Conservation (phyloP, 257 asterid genomes). For the Hygrophila difformis region DNA sequence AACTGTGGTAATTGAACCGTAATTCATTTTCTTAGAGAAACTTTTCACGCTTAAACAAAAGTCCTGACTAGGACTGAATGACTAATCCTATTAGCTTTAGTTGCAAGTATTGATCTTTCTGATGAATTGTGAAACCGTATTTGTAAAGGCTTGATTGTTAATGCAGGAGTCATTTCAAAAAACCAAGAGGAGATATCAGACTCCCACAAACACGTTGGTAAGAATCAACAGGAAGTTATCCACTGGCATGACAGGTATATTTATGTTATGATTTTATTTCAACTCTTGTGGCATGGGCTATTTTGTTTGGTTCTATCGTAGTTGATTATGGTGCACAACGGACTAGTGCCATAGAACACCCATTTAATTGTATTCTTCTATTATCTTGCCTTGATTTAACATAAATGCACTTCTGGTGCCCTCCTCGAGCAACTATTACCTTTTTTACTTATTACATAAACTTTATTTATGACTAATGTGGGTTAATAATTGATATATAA, state of each 20-base stretch:
- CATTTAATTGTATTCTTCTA: too few species aligned
- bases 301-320: constrained; percentile 20
- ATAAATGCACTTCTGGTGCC: too few species aligned
- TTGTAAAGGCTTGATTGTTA: constrained; percentile 36
- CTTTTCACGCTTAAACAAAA: neutral
- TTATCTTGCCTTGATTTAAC: too few species aligned
- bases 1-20: too few species aligned
- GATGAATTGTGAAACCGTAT: constrained; percentile 14
- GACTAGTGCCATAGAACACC: too few species aligned
- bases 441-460: too few species aligned
- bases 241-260: constrained; percentile 96
- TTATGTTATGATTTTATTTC: constrained; percentile 3
- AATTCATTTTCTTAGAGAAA: neutral
- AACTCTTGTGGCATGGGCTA: constrained; percentile 7
- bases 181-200: constrained; percentile 51
- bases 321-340: too few species aligned
- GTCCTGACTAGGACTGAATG: constrained; percentile 3
- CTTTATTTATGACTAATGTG: too few species aligned
- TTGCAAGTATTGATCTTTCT: constrained; percentile 6
- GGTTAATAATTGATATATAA: too few species aligned
- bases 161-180: constrained; percentile 43
- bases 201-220: constrained; percentile 57
- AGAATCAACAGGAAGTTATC: constrained; percentile 73
- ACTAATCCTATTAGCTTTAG: constrained; percentile 9
- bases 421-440: too few species aligned